A percentile compares a stretch with the other conserved stretches of the same genome.
These are phyloP conservation scores for Chrysoporthe puriensis DNA, from an alignment of 2,329 filamentous ascomycete species.

Conservation along the genomic window DNA sequence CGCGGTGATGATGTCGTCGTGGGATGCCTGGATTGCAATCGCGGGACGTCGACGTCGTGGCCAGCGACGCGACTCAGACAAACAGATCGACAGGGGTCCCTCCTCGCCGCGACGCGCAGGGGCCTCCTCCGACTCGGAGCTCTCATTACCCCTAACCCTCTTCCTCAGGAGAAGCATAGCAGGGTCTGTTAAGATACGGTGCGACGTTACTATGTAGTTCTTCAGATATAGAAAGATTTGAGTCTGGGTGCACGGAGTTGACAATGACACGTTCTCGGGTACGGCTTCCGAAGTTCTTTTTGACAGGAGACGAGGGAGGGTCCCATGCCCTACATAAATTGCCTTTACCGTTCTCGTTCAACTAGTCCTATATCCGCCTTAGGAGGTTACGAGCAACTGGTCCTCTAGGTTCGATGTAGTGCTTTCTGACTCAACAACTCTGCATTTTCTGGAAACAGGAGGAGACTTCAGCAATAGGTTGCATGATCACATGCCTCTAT, in stretches of 20 bases:
- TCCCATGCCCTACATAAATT: background rate
- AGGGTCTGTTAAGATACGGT: slow-evolving; percentile 16
- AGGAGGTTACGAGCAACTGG: background rate
- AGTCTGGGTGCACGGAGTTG: background rate
- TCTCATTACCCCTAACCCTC: background rate
- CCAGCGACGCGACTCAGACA: slow-evolving; percentile 25
- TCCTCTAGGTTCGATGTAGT: background rate
- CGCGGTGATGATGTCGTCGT: background rate
- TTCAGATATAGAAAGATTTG: background rate
- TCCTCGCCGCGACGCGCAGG: slow-evolving; percentile 8
- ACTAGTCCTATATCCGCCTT: background rate
- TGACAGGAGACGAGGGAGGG: background rate
- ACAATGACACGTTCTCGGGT: background rate
- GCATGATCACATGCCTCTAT: background rate
- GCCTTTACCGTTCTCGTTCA: background rate
- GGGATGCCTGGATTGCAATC: background rate
- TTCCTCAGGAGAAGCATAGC: background rate
- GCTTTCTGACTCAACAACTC: background rate
- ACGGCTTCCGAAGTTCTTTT: background rate
- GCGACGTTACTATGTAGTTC: background rate
- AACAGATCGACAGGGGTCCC: slow-evolving; percentile 21
- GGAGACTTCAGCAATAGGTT: no score
- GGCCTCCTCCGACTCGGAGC: background rate
- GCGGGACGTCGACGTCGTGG: slow-evolving; percentile 14
- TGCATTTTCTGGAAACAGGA: background rate